Evolutionary conservation across 208 protist species (phyloP).

Genomic region (Acanthamoeba healyi): DNA sequence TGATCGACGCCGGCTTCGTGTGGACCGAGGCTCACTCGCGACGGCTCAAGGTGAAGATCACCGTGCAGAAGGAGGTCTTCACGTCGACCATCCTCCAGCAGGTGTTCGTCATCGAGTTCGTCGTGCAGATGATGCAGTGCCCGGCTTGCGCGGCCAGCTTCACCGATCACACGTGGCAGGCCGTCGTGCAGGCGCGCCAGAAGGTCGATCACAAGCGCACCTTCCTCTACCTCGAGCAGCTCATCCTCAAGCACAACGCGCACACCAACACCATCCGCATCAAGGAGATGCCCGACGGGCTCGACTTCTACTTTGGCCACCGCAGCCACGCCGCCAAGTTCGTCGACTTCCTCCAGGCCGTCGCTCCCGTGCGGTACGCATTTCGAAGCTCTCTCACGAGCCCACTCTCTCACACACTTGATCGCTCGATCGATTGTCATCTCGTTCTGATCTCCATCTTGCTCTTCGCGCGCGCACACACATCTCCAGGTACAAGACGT

Average conservation of each 20-base stretch:
- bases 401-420: not conserved
- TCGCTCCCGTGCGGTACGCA: conserved; percentile 91
- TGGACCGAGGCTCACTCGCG: conserved; percentile 99
- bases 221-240: conserved; percentile 99
- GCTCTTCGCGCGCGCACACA: not conserved
- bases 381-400: not conserved
- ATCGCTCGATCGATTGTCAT: no score
- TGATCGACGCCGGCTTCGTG: conserved; percentile 98
- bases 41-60: conserved; percentile 98
- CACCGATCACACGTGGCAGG: conserved; percentile 98
- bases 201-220: conserved; percentile 99
- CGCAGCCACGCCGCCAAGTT: conserved; percentile 97
- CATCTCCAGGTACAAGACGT: conserved; percentile 91
- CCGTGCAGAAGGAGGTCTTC: conserved; percentile 97
- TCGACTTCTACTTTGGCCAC: conserved; percentile 99
- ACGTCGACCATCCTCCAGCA: conserved; percentile 97
- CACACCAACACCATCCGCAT: conserved; percentile 97
- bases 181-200: conserved; percentile 98
- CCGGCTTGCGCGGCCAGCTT: conserved; percentile 96
- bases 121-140: conserved; percentile 97
- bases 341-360: conserved; percentile 96
- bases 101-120: conserved; percentile 97
- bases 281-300: conserved; percentile 95
- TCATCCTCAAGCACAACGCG: conserved; percentile 98
- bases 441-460: no score